Base-by-base conservation (phyloP, 257 asterid genomes). In the Verbena officinalis region DNA sequence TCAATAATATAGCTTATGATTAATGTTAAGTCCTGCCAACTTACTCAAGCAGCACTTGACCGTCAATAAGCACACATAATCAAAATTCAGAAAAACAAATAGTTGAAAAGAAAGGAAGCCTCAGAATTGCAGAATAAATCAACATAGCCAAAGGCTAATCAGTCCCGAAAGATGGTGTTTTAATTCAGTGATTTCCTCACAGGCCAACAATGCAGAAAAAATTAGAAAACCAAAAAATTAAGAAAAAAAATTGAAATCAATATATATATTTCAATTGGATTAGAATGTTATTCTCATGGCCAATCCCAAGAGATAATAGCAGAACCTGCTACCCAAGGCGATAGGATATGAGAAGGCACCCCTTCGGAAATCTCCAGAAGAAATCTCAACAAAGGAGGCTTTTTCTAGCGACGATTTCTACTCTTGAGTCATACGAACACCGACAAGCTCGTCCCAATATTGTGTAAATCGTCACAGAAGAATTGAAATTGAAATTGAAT, bases 151-250 rank as follows among this genome's bases (percentile, higher is more conserved):
- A n/a, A 62, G 1, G 40, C 55, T 51, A n/a, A 4, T 87, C 86
- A 80, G 92, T 77, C 95, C 95, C 92, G 92, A 87, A 87, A 84
- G 92, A 87, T 84, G 88, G 95, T 87, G 77, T 80, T 36, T 6
- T 64, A 33, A 54, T 12, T 36, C 0, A 48, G 0, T 13, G 57
- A 73, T 87, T 58, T 84, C 95, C 31, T 84, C 91, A 78, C 38
- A 45, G 89, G 82, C 89, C 36, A 43, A 3, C 17, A 16, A 14
- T n/a, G n/a, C 33, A 27, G 5, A 27, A 27, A 27, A n/a, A n/a
- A n/a, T n/a, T n/a, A n/a, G n/a, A n/a, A n/a, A n/a, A n/a, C n/a
- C n/a, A n/a, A n/a, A n/a, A n/a, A n/a, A n/a, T n/a, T n/a, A n/a
- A n/a, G n/a, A n/a, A n/a, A n/a, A n/a, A n/a, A n/a, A n/a, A n/a